Evolutionary conservation across 2,329 filamentous ascomycete genomes (phyloP), one percentile per base, ranked within the genome.

Genomic region (Colletotrichum spinosum): DNA sequence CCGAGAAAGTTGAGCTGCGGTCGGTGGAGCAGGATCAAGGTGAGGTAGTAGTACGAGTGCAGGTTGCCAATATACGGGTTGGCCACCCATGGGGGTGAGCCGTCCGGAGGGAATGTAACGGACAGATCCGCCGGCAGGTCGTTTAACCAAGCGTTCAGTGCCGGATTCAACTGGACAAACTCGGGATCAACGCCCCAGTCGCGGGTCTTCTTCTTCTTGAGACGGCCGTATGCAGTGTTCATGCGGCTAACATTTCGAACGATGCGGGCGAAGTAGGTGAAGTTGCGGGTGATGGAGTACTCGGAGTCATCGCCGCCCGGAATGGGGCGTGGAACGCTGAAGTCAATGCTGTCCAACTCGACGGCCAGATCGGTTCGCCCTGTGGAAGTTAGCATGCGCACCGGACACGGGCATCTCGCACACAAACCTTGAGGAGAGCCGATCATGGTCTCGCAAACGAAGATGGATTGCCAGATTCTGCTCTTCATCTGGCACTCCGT

Each of bases 61-160:
- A 97, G 83, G 73, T 97, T 97, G 41, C 93, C 95, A 52, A 97
- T 84, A 72, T 94, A 97, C 70, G 97, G 92, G 8, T 92, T 95
- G 3, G 92, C 87, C 15, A 97, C 83, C 90, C 92, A 96, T 0
- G 94, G 94, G 2, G 92, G 85, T 4, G 91, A 92, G 53, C 91
- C 92, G 73, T 97, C 92, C 0, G 86, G 77, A 3, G 94, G 91
- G 73, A 94, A 97, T 3, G 86, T 87, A 42, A 98, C 83, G 67
- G 91, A 86, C 67, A 98, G 81, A 74, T 97, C 93, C 10, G 86
- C 79, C 0, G 95, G 95, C 7, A 98, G 82, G 60, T 93, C 91
- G 52, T 86, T 84, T 65, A 93, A 79, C 92, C 93, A 97, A 6
- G 87, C 82, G 38, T 88, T 88, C 55, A 97, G 89, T n/a, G 88